Conservation (phyloP, 768 basidiomycete genomes). For the Pleurotus pulmonarius region DNA sequence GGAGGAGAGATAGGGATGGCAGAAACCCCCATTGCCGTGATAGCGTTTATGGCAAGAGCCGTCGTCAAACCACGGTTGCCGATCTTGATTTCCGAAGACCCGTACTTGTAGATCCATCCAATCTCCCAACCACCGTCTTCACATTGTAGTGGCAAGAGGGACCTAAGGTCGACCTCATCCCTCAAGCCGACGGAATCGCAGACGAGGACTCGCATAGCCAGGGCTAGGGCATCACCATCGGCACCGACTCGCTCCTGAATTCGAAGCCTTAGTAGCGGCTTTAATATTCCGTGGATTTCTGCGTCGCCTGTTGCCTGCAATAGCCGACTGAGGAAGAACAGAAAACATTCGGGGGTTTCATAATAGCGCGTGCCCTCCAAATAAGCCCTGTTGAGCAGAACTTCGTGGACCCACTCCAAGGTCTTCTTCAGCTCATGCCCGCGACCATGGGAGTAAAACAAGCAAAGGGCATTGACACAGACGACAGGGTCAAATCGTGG, state of each 20-base stretch:
- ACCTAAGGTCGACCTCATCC: constrained; percentile 39
- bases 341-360: constrained; percentile 46
- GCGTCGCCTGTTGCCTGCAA: constrained; percentile 29
- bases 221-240: constrained; percentile 48
- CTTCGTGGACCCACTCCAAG: constrained; percentile 44
- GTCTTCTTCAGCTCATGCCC: constrained; percentile 40
- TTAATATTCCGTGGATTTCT: constrained; percentile 32
- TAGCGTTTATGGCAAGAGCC: constrained; percentile 49
- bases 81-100: constrained; percentile 41
- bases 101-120: constrained; percentile 57
- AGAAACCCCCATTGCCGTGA: constrained; percentile 24
- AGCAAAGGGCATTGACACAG: constrained; percentile 43
- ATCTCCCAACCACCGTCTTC: constrained; percentile 55
- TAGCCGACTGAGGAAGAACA: constrained; percentile 47
- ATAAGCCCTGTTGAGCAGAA: constrained; percentile 50
- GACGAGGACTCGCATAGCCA: constrained; percentile 52
- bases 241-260: constrained; percentile 47
- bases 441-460: constrained; percentile 49
- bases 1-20: constrained; percentile 4
- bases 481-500: constrained; percentile 53
- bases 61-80: constrained; percentile 55
- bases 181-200: constrained; percentile 36
- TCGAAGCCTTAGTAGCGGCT: constrained; percentile 39
- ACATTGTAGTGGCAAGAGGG: constrained; percentile 42
- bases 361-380: constrained; percentile 55